A percentile compares a stretch with the other conserved stretches of the same genome.
phyloP scores from a whole-genome alignment of 257 asterid species.

The Lycium barbarum region DNA sequence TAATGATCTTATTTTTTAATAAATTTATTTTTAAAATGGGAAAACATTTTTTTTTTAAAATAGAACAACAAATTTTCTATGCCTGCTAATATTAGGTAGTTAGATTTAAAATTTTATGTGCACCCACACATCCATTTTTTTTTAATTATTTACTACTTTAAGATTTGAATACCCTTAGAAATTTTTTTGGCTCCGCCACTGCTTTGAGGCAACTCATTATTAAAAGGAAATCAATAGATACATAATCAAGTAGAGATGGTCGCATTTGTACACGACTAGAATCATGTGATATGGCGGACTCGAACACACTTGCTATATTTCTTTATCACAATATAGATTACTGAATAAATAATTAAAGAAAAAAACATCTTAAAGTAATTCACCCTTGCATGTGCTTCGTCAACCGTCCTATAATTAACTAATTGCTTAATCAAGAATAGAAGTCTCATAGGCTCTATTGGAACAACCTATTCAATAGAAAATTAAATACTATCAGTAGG shows the following conservation, averaged over 20 bases:
- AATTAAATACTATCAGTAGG: conserved; percentile 35
- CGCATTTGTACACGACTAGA: conserved; percentile 32
- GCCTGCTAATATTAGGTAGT: no score
- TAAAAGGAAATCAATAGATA: neutral
- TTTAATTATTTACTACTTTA: no score
- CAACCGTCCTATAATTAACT: conserved; percentile 27
- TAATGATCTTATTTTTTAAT: no score
- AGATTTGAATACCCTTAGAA: no score
- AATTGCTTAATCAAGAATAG: neutral
- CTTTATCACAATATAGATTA: conserved; percentile 4
- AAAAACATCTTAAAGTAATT: conserved; percentile 37
- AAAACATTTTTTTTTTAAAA: no score
- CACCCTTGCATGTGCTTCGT: conserved; percentile 64
- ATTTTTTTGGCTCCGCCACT: no score
- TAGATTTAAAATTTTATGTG: no score
- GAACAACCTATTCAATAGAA: neutral
- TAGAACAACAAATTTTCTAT: no score
- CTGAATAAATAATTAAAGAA: neutral
- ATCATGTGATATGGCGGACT: conserved; percentile 39
- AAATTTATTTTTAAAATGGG: no score
- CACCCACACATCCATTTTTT: no score
- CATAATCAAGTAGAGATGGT: neutral
- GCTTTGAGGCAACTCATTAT: neutral
- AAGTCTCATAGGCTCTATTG: neutral
- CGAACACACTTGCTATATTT: conserved; percentile 22